A percentile compares a stretch with the other conserved stretches of the same genome.
phyloP scores from a whole-genome alignment of 1,284 basidiomycete species.

The Cryptococcus sp. region DNA sequence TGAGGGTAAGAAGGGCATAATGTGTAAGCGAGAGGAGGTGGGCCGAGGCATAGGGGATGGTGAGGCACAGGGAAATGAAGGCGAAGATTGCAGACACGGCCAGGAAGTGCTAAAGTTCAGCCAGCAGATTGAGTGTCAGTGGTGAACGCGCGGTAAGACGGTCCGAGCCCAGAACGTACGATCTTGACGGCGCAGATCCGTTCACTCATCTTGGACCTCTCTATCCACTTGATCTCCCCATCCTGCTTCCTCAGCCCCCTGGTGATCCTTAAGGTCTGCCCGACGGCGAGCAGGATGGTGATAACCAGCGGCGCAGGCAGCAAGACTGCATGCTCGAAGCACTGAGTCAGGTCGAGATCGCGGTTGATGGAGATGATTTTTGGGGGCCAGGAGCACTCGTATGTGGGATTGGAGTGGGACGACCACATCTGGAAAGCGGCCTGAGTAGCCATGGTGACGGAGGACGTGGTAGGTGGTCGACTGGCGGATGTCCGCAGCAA shows the following conservation, averaged over 20 bases:
- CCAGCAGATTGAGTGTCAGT: conserved; percentile 34
- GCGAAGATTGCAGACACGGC: conserved; percentile 51
- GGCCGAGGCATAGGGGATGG: conserved; percentile 18
- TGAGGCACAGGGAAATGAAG: conserved; percentile 57
- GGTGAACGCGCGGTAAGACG: conserved; percentile 16
- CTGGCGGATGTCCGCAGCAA: too few species aligned
- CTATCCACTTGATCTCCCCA: conserved; percentile 27
- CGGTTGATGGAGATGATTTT: conserved; percentile 55
- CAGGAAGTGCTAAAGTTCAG: conserved; percentile 47
- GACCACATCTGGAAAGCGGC: conserved; percentile 1
- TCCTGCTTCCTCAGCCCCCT: conserved; percentile 25
- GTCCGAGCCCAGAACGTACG: conserved; percentile 57
- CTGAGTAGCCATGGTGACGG: conserved; percentile 8
- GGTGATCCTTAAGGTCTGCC: conserved; percentile 49
- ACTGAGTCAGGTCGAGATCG: conserved; percentile 75
- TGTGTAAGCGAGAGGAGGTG: conserved; percentile 29
- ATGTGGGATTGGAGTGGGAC: background rate
- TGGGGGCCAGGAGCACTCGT: conserved; percentile 37
- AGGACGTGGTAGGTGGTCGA: too few species aligned
- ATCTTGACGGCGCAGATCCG: conserved; percentile 61
- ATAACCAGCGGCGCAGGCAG: conserved; percentile 57
- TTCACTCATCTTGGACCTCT: conserved; percentile 51
- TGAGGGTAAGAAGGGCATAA: conserved; percentile 35
- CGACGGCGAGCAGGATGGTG: conserved; percentile 54
- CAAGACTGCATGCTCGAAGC: conserved; percentile 74